phyloP scores from a whole-genome alignment of 2,329 filamentous ascomycete species.

The Ustulina deusta region DNA sequence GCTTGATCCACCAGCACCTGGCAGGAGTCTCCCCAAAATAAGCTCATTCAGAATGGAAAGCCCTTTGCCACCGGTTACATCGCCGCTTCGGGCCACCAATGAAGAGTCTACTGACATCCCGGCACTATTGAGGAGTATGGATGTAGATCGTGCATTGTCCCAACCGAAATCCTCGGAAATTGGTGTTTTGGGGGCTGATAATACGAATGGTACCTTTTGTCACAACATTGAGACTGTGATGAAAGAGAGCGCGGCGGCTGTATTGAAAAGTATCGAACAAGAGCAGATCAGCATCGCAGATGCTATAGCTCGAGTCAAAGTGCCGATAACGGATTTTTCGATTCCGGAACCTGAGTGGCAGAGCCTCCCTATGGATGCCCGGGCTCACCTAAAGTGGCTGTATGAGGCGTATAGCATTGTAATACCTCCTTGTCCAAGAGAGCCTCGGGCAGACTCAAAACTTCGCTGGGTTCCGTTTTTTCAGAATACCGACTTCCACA shows the following conservation, averaged over 20 bases:
- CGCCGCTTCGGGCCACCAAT: constrained; percentile 19
- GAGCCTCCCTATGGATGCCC: constrained; percentile 27
- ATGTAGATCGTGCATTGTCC: constrained; percentile 38
- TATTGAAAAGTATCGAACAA: constrained; percentile 45
- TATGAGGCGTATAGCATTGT: constrained; percentile 14
- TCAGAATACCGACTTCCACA: constrained; percentile 34
- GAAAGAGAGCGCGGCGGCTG: constrained; percentile 32
- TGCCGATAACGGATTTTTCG: constrained; percentile 49
- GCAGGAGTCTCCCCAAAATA: constrained; percentile 28
- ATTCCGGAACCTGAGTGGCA: constrained; percentile 46
- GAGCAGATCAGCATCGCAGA: constrained; percentile 46
- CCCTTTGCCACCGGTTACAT: constrained; percentile 43
- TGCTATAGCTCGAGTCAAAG: constrained; percentile 46
- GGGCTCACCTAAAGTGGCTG: constrained; percentile 42
- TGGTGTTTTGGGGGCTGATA: not conserved
- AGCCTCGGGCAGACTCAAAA: constrained; percentile 36
- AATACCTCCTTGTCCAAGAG: constrained; percentile 38
- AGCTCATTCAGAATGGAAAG: constrained; percentile 45
- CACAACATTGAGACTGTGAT: constrained; percentile 38
- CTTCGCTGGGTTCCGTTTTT: constrained; percentile 49
- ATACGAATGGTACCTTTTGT: constrained; percentile 25
- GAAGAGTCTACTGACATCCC: constrained; percentile 31
- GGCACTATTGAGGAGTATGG: constrained; percentile 34
- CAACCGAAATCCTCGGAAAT: not conserved
- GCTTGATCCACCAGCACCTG: constrained; percentile 30